Evolutionary conservation across 2,329 filamentous ascomycete genomes (phyloP).

Genomic region (Fusarium piperis): DNA sequence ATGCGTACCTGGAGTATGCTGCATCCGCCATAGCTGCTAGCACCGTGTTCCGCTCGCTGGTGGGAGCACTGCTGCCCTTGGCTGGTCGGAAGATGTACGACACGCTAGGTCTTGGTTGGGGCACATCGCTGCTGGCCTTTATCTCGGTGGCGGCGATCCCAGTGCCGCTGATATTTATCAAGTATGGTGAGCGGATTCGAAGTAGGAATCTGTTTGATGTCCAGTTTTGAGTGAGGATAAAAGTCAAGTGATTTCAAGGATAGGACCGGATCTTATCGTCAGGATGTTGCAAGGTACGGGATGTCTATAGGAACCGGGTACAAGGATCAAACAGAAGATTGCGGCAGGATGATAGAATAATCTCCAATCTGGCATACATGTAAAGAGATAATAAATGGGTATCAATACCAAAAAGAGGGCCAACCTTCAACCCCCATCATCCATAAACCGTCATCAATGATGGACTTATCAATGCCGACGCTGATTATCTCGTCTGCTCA

Average conservation of each 20-base stretch:
- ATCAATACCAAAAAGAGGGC: not conserved
- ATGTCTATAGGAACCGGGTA: constrained; percentile 5
- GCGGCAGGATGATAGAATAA: not conserved
- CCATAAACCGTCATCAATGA: not conserved
- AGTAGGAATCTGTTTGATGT: constrained; percentile 44
- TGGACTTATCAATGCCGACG: not conserved
- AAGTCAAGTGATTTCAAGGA: not conserved
- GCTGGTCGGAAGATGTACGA: constrained; percentile 58
- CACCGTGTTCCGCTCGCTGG: constrained; percentile 60
- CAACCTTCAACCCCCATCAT: not conserved
- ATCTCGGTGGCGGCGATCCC: constrained; percentile 56
- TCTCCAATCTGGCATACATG: not conserved
- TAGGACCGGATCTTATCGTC: not conserved
- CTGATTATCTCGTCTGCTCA: not conserved
- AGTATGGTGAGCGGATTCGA: constrained; percentile 50
- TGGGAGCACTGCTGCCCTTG: constrained; percentile 71
- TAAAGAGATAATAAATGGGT: not conserved
- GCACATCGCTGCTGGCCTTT: constrained; percentile 56
- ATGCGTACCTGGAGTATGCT: constrained; percentile 41
- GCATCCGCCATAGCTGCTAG: constrained; percentile 44
- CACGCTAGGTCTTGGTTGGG: constrained; percentile 59
- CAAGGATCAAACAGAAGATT: constrained; percentile 9
- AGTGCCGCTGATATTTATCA: constrained; percentile 50
- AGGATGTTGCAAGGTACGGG: not conserved
- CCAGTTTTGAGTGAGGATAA: constrained; percentile 25